Evolutionary conservation across 169 alveolate species (phyloP), one percentile per base, ranked within the genome.

Genomic region (Miamiensis avidus): DNA sequence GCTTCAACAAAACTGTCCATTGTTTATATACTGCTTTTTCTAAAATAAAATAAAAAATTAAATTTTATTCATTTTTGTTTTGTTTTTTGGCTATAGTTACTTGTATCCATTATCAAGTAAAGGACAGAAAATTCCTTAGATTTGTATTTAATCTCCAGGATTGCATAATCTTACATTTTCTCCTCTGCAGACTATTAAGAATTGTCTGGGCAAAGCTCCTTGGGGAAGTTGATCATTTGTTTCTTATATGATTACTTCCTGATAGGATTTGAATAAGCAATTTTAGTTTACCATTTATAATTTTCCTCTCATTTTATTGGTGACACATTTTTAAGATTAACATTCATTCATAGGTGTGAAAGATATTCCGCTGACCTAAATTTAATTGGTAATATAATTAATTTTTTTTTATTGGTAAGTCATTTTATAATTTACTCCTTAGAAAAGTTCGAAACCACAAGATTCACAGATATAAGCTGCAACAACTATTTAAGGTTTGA

Each of bases 391-490:
- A 4, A 11, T 11, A 11, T 49, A 11, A 49, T 49, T 49, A 49
- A 49, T 49, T 11, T 49, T 49, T 49, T 11, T 49, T 49, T 49
- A 49, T 49, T 49, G 4, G 4, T 11, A 49, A 49, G 4, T 49
- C 69, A 49, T 92, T 76, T 97, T 95, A 29, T 96, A 97, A 86
- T 95, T 95, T 30, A 96, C 95, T 75, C 94, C 89, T 85, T 95
- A 93, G 89, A 96, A 96, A 30, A 89, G 91, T 85, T 95, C 96
- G 74, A 92, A 91, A 75, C 99, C 99, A 93, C 99, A 98, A 32
- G 96, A 96, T 92, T 98, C 99, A 92, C 99, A 98, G 49, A 97
- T 97, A 88, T 97, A 98, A 25, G 98, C 97, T 0, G 98, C 99
- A n/a, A 98, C 99, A 83, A 93, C 91, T 32, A 97, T 94, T 72